Base-by-base conservation (phyloP, 495 filamentous ascomycete species). In the Entonaema liquescens region DNA sequence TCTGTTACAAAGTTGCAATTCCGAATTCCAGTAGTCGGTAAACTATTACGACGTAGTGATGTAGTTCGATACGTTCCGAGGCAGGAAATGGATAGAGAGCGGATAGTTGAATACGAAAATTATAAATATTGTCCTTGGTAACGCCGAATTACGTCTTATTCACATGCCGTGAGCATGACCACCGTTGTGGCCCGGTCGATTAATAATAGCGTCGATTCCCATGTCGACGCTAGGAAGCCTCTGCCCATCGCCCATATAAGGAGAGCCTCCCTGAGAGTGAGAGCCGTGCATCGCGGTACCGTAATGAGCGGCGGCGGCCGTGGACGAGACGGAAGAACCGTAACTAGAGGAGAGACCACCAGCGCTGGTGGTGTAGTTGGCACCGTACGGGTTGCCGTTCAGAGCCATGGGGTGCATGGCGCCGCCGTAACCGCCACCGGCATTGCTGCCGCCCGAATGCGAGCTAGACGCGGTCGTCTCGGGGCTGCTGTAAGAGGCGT, bases 171-270 rank as follows among this genome's bases (percentile, higher is more conserved):
- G 47, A 21, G 59, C 54, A 21, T 44, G 54, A 15, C 73, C 71
- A 42, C 65, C 62, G 55, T 50, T 54, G 71, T 76, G 70, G 17
- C 73, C 44, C 68, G 82, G 76, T 12, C 85, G 79, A 74, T 85
- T 86, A 55, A 87, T 84, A 59, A 88, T 84, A 28, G 83, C 78
- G 64, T 83, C 84, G 74, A 88, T 88, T 29, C 84, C 84, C 83
- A 87, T 86, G 74, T 88, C 83, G 55, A 85, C 82, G 60, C 83
- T 85, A 0, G 84, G 83, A n/a, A 86, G 77, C 9, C 85, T 73
- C 68, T 78, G 78, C 50, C 78, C 78, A 55, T 83, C 79, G 21
- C 73, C 75, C 78, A 85, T 76, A 62, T 85, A 85, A 6, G 83
- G 83, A 35, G 81, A 83, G 3, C 77, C 73, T 17, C 80, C 80